Percentiles rank a stretch among this genome's conserved stretches.
Evolutionary conservation across 169 alveolate species (phyloP).

Genomic region (Plasmodium vinckei): DNA sequence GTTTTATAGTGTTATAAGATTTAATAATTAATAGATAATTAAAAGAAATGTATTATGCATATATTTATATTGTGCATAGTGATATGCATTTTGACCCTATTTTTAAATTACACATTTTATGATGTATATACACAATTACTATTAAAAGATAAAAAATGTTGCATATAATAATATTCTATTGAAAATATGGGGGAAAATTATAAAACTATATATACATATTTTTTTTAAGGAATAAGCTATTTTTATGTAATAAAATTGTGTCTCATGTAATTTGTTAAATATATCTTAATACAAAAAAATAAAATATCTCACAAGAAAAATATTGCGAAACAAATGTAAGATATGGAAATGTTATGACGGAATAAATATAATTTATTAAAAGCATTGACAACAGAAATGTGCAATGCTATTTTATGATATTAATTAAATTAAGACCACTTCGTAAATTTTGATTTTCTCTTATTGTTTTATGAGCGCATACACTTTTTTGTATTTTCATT

Average conservation of each 20-base stretch:
- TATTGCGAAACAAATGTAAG: background rate
- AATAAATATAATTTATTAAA: constrained; percentile 4
- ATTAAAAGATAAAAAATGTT: constrained; percentile 1
- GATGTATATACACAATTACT: constrained; percentile 47
- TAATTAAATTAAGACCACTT: constrained; percentile 3
- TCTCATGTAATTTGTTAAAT: background rate
- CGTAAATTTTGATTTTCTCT: constrained; percentile 1
- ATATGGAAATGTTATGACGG: background rate
- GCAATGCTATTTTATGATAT: constrained; percentile 12
- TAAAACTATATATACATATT: constrained; percentile 1
- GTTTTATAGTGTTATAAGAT: too few relatives aligned
- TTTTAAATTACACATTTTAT: background rate
- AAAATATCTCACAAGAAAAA: background rate
- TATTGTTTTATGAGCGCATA: constrained; percentile 2
- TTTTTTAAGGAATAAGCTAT: background rate
- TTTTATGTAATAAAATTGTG: constrained; percentile 24
- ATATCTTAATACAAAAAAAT: constrained; percentile 1
- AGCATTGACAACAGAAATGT: constrained; percentile 47
- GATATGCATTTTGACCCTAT: background rate
- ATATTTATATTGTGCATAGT: too few relatives aligned
- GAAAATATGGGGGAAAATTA: constrained; percentile 4
- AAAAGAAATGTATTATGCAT: too few relatives aligned
- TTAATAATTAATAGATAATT: too few relatives aligned
- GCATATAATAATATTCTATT: background rate
- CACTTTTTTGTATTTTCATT: constrained; percentile 6